Conservation (phyloP, 345 rosid species). For the Salix caprea region DNA sequence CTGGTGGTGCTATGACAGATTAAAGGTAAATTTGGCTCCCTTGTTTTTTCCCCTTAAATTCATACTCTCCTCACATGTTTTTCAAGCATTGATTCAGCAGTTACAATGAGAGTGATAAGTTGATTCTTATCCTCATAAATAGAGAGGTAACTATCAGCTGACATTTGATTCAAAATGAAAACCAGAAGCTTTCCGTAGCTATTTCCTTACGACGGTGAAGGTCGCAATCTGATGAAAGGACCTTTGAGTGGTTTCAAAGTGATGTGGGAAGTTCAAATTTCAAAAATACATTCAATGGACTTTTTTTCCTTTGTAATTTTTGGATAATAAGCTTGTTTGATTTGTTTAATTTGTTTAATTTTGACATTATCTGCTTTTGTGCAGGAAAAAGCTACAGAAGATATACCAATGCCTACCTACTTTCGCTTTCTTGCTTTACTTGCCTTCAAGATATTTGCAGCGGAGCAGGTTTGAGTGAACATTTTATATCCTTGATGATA, state of each 20-base stretch:
- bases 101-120: neutral
- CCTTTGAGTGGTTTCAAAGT: neutral
- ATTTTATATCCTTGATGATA: neutral
- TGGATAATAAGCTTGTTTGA: neutral
- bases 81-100: neutral
- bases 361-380: conserved; percentile 2
- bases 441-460: conserved; percentile 82
- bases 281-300: neutral
- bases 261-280: neutral
- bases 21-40: conserved; percentile 52
- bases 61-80: neutral
- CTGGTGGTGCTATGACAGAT: conserved; percentile 88
- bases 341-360: neutral
- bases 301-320: neutral
- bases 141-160: neutral
- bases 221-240: neutral
- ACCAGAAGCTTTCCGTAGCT: neutral
- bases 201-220: neutral
- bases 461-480: conserved; percentile 62
- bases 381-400: conserved; percentile 67
- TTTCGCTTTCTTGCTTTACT: conserved; percentile 86
- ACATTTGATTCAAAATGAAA: neutral
- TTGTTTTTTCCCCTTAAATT: neutral
- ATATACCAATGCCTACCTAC: conserved; percentile 85
- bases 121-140: neutral